Percentiles rank a stretch among this genome's conserved stretches.
These are phyloP conservation scores for Kluyveromyces nonfermentans DNA, from an alignment of 805 yeast genomes.

Conservation along the genomic window DNA sequence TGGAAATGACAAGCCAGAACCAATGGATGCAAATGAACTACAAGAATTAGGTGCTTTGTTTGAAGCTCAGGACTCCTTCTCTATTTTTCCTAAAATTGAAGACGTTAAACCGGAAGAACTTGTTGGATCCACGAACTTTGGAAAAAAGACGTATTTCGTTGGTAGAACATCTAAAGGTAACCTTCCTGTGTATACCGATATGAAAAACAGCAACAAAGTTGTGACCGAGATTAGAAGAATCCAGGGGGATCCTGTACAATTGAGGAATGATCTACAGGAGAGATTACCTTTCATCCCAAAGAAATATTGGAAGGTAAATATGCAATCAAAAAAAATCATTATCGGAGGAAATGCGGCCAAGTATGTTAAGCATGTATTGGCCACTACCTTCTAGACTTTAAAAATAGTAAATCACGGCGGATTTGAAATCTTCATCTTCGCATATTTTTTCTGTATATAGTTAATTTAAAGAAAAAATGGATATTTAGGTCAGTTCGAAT, in stretches of 20 bases:
- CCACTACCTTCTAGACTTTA: constrained; percentile 9
- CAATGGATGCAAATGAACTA: constrained; percentile 3
- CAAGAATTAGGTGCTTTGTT: constrained; percentile 5
- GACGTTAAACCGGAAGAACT: constrained; percentile 27
- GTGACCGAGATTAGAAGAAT: constrained; percentile 68
- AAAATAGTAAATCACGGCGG: neutral
- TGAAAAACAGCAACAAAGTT: constrained; percentile 44
- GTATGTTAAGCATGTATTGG: constrained; percentile 27
- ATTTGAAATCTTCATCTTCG: neutral
- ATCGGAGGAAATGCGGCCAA: constrained; percentile 39
- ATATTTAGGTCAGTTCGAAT: neutral
- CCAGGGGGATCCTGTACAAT: constrained; percentile 54
- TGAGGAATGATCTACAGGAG: constrained; percentile 56
- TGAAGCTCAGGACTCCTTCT: constrained; percentile 2
- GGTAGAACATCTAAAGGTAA: constrained; percentile 52
- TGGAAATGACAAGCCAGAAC: neutral
- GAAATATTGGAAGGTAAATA: constrained; percentile 38
- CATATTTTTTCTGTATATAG: constrained; percentile 9
- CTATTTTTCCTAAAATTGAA: constrained; percentile 21
- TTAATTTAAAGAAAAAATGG: neutral
- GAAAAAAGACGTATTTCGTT: constrained; percentile 27
- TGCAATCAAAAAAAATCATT: constrained; percentile 44
- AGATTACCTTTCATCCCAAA: constrained; percentile 40
- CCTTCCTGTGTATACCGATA: constrained; percentile 72
- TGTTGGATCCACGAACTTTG: constrained; percentile 17